Base-by-base conservation (phyloP, 495 filamentous ascomycete genomes). In the Lasiosphaeris hirsuta region DNA sequence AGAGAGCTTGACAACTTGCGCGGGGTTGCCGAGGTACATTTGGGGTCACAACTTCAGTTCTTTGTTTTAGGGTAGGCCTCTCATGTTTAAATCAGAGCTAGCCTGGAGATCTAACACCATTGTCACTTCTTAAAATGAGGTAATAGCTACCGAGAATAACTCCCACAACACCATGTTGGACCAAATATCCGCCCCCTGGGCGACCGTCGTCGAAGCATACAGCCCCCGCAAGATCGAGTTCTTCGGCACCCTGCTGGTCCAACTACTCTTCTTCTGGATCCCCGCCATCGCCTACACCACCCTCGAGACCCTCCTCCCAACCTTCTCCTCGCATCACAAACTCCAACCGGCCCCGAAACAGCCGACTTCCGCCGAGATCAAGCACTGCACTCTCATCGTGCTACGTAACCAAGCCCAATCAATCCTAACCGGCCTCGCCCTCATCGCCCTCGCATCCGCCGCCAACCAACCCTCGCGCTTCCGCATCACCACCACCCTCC, bases 241-340 rank as follows among this genome's bases (percentile, higher is more conserved):
- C 51, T 58, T 70, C 39, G 75, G 75, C 23, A 78, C 75, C 3
- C 62, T 79, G 2, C 15, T 76, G 8, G 60, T 78, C 37, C 80
- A 83, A 34, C 0, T 79, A 13, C 1, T 81, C 39, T 71, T 65
- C 62, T 84, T 83, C 68, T 84, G 79, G 80, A 8, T 82, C 6
- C 79, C 76, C 10, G 76, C 74, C 1, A 38, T 74, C 6, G 39
- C 66, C 43, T 82, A 76, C 58, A 63, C 78, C 17, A 56, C 58
- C 3, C 63, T 84, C 30, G 77, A 82, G 57, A 46, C 50, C 5
- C 19, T 73, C 23, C 65, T 70, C 15, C 82, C 82, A 0, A 36
- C 52, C 33, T 83, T 82, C 63, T 80, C 81, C 0, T 66, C 70
- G 0, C 63, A 67, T 9, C 80, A 85, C 67, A 86, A 86, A 56